Conservation (phyloP, 305 asterid genomes). For the Solanum hybrid region DNA sequence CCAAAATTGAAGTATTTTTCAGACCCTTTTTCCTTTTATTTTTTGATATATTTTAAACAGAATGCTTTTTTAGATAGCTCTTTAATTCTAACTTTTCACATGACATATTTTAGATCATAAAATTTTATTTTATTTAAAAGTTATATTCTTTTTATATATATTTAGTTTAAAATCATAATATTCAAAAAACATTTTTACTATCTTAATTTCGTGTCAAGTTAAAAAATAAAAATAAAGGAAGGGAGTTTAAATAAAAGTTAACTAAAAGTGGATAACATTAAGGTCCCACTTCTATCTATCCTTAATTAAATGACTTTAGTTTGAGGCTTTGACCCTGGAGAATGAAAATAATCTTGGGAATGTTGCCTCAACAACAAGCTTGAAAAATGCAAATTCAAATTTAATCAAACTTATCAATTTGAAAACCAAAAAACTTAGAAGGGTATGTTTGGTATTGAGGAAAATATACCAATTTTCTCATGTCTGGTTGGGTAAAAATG, state of each 20-base stretch:
- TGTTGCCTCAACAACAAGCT: not conserved
- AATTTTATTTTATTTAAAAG: not conserved
- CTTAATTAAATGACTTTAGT: not conserved
- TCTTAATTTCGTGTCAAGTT: not conserved
- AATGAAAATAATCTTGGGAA: not conserved
- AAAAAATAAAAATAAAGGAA: not conserved
- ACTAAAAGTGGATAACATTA: not conserved
- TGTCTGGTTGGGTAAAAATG: too few species aligned
- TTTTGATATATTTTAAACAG: not conserved
- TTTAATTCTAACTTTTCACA: not conserved
- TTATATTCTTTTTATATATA: not conserved
- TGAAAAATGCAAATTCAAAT: not conserved
- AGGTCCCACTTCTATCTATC: not conserved
- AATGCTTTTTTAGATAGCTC: not conserved
- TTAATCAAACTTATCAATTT: not conserved
- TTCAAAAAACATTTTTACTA: not conserved
- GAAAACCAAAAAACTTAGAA: not conserved
- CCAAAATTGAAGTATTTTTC: too few species aligned
- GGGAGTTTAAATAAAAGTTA: not conserved
- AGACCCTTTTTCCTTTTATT: not conserved
- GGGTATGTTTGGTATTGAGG: not conserved
- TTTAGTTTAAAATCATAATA: not conserved
- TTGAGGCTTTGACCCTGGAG: not conserved
- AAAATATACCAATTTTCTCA: too few species aligned
- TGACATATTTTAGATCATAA: not conserved